A percentile compares a stretch with the other conserved stretches of the same genome.
These are phyloP conservation scores for Orbilia oligospora DNA, from an alignment of 2,329 filamentous ascomycete genomes.

Conservation along the genomic window DNA sequence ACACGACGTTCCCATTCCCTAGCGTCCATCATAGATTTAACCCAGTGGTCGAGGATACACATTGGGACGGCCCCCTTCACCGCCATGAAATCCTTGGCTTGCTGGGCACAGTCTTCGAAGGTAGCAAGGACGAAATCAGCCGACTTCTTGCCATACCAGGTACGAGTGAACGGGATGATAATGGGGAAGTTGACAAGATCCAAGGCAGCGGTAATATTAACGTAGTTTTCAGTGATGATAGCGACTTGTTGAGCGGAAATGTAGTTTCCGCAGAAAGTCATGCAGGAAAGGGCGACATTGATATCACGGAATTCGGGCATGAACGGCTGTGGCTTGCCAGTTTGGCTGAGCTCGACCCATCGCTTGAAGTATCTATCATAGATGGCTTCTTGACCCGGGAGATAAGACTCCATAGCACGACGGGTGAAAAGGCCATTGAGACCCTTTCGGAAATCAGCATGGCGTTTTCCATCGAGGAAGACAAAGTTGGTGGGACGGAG, in stretches of 20 bases:
- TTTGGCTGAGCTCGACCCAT: conserved; percentile 82
- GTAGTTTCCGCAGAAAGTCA: conserved; percentile 97
- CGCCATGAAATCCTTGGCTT: conserved; percentile 92
- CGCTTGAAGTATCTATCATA: conserved; percentile 87
- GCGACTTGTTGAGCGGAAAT: conserved; percentile 90
- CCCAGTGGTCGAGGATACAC: conserved; percentile 97
- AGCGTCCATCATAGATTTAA: conserved; percentile 88
- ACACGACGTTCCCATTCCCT: conserved; percentile 84
- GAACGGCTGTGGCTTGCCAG: conserved; percentile 84
- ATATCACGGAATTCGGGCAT: conserved; percentile 94
- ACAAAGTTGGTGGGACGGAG: conserved; percentile 95
- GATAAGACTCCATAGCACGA: conserved; percentile 86
- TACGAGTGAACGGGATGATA: conserved; percentile 93
- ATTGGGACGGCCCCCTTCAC: conserved; percentile 82
- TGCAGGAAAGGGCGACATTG: conserved; percentile 93
- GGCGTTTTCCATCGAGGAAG: conserved; percentile 92
- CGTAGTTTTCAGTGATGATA: conserved; percentile 97
- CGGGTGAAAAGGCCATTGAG: conserved; percentile 95
- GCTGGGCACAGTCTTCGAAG: conserved; percentile 91
- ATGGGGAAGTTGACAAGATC: conserved; percentile 99
- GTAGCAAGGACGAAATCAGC: conserved; percentile 91
- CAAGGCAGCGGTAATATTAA: conserved; percentile 92
- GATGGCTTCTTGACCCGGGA: conserved; percentile 92
- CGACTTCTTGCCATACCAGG: conserved; percentile 97
- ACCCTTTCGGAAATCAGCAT: conserved; percentile 97